A percentile compares a stretch with the other conserved stretches of the same genome.
Conservation (phyloP, 2,329 filamentous ascomycete genomes). For the Diaporthe ampelina region DNA sequence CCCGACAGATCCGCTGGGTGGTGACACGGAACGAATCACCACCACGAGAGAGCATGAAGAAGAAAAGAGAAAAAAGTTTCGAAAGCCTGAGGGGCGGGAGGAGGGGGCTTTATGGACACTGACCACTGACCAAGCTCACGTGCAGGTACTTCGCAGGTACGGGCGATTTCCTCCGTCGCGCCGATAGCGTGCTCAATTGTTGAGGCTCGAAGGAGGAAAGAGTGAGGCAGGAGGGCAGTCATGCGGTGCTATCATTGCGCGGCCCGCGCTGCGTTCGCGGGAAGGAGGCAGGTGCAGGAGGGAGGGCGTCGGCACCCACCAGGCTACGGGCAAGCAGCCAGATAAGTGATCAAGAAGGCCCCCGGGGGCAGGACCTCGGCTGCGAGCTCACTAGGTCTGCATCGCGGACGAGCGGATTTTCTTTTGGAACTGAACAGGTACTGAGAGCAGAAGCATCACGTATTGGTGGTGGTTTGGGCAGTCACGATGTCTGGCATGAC, state of each 20-base stretch:
- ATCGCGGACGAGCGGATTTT: not conserved
- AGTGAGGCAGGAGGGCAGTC: not conserved
- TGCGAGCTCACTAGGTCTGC: not conserved
- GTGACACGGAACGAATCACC: not conserved
- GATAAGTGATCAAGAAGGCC: too few relatives aligned
- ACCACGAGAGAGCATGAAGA: not conserved
- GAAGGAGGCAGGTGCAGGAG: not conserved
- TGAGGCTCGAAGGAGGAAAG: not conserved
- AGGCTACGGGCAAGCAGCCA: not conserved
- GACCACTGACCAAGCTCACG: not conserved
- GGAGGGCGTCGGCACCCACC: not conserved
- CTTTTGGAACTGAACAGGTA: not conserved
- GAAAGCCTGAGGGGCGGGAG: not conserved
- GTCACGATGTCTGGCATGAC: not conserved
- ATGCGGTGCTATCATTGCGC: not conserved
- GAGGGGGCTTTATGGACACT: constrained; percentile 2
- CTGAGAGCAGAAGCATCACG: not conserved
- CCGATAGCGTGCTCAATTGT: not conserved
- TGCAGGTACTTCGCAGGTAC: not conserved
- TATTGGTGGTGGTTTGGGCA: not conserved
- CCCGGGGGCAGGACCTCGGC: not conserved
- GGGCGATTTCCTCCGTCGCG: constrained; percentile 2
- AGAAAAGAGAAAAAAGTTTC: not conserved
- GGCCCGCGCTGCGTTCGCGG: not conserved
- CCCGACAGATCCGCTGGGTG: not conserved